These are phyloP conservation scores for Suillus clintonianus DNA, from an alignment of 768 basidiomycete genomes.

Conservation along the genomic window DNA sequence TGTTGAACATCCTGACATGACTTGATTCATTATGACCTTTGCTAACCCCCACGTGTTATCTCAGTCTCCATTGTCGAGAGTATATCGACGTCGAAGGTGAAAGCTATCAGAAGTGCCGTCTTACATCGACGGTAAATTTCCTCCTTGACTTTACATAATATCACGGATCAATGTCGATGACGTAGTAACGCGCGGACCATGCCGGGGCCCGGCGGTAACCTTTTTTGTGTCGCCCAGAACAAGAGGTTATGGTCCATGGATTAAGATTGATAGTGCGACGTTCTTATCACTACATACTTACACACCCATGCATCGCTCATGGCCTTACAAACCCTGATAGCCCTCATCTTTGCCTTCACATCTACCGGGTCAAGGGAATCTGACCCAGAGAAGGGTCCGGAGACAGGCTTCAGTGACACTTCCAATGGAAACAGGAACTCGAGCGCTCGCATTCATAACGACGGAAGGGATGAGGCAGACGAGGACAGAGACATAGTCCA, in stretches of 20 bases:
- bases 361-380: not conserved
- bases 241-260: not conserved
- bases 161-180: not conserved
- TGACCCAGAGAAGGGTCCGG: constrained; percentile 7
- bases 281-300: not conserved
- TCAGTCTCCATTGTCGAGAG: no score
- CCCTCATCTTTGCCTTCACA: not conserved
- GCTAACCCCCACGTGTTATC: no score
- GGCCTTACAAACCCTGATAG: not conserved
- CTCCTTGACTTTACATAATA: no score
- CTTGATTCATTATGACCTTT: no score
- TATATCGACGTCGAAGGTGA: no score
- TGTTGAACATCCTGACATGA: no score
- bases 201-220: not conserved
- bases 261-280: not conserved
- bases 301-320: not conserved
- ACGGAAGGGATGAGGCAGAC: not conserved
- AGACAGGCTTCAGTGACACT: not conserved
- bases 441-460: not conserved
- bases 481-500: not conserved
- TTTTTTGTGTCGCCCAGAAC: not conserved
- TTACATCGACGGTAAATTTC: not conserved
- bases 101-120: no score
- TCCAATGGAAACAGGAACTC: not conserved
- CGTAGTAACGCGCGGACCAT: not conserved